These are phyloP conservation scores for Phytophthora ramorum DNA, from an alignment of 352 stramenopile species.

Conservation along the genomic window DNA sequence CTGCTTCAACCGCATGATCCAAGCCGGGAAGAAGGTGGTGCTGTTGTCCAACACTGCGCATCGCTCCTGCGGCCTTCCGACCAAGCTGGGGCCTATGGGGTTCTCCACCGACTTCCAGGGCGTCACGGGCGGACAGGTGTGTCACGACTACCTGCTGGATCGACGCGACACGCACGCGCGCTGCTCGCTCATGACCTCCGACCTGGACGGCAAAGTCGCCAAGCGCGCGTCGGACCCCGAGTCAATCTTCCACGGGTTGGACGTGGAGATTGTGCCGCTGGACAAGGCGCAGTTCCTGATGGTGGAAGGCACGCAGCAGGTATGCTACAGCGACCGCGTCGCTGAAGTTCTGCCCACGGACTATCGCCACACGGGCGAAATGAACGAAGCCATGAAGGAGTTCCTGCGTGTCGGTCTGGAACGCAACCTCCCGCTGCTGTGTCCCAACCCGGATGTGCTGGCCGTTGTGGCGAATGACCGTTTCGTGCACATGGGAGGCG, in stretches of 20 bases:
- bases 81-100: conserved; percentile 69
- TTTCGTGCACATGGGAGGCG: conserved; percentile 70
- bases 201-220: conserved; percentile 39
- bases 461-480: conserved; percentile 65
- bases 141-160: conserved; percentile 47
- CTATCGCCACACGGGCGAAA: conserved; percentile 51
- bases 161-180: conserved; percentile 29
- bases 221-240: conserved; percentile 41
- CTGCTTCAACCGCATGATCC: conserved; percentile 65
- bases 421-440: conserved; percentile 78
- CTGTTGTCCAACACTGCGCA: conserved; percentile 92
- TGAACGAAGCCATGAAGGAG: conserved; percentile 42
- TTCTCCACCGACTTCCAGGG: conserved; percentile 67
- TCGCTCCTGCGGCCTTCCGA: conserved; percentile 52
- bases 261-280: conserved; percentile 47
- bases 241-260: conserved; percentile 61
- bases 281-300: conserved; percentile 58
- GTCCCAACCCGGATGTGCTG: conserved; percentile 90
- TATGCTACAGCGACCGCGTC: conserved; percentile 53
- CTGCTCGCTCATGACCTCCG: conserved; percentile 53
- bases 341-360: conserved; percentile 45
- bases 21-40: conserved; percentile 74
- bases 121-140: conserved; percentile 65
- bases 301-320: conserved; percentile 62
- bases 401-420: conserved; percentile 63